phyloP scores from a whole-genome alignment of 106 monocot genomes.

The Agapanthus africanus region DNA sequence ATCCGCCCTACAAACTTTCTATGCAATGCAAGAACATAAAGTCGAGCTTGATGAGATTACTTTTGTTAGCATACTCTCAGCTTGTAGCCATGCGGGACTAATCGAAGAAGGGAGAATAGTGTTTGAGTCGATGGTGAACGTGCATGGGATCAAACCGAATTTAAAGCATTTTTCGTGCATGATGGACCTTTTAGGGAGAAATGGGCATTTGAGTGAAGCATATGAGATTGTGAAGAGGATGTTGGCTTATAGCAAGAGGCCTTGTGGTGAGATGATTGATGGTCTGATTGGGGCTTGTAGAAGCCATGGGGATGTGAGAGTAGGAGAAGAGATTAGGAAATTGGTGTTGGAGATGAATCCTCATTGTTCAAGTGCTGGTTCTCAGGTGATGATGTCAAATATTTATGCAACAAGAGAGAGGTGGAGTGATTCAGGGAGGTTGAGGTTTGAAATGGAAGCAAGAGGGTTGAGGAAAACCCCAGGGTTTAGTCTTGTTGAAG shows the following conservation, averaged over 20 bases:
- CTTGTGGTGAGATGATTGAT: slow-evolving; percentile 40
- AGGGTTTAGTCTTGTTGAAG: slow-evolving; percentile 21
- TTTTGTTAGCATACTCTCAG: slow-evolving; percentile 51
- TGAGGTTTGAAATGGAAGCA: slow-evolving; percentile 47
- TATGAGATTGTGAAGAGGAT: slow-evolving; percentile 37
- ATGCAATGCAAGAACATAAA: slow-evolving; percentile 35
- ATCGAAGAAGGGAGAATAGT: slow-evolving; percentile 40
- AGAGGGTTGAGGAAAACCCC: slow-evolving; percentile 46
- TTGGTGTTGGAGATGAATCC: slow-evolving; percentile 19
- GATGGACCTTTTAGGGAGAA: slow-evolving; percentile 57
- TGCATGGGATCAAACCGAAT: slow-evolving; percentile 34
- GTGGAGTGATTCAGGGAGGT: slow-evolving; percentile 41
- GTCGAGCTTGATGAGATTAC: slow-evolving; percentile 35
- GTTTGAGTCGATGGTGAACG: slow-evolving; percentile 35
- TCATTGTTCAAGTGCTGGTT: slow-evolving; percentile 27
- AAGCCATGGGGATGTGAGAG: slow-evolving; percentile 21
- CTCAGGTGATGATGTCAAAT: slow-evolving; percentile 60
- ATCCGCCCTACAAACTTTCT: slow-evolving; percentile 36
- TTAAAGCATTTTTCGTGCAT: slow-evolving; percentile 53
- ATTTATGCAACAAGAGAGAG: slow-evolving; percentile 45
- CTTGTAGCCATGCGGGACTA: slow-evolving; percentile 57
- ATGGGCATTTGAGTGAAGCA: slow-evolving; percentile 46
- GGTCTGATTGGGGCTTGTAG: slow-evolving; percentile 71
- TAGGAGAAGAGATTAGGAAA: slow-evolving; percentile 48
- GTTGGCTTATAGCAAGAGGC: not conserved